Conservation (phyloP, 2,329 filamentous ascomycete species). For the Phoma herbarum region DNA sequence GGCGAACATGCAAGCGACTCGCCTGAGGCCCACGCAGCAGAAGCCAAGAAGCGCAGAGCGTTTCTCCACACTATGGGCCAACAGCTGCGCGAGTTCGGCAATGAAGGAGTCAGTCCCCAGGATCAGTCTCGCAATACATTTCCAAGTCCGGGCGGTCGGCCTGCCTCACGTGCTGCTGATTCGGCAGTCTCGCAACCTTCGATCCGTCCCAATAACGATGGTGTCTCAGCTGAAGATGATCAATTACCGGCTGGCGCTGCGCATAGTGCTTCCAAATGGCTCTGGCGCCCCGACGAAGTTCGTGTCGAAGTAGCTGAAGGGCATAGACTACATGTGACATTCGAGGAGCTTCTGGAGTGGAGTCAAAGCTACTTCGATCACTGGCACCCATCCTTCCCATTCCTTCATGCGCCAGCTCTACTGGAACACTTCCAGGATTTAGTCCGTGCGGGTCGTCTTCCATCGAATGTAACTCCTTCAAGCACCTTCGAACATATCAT, state of each 20-base stretch:
- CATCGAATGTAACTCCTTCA: background rate
- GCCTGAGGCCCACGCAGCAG: conserved; percentile 9
- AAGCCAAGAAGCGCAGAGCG: conserved; percentile 31
- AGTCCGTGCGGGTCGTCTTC: background rate
- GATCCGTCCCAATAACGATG: conserved; percentile 25
- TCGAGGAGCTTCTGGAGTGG: conserved; percentile 38
- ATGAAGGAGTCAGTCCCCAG: conserved; percentile 33
- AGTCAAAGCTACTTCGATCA: conserved; percentile 41
- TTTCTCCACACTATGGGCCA: conserved; percentile 40
- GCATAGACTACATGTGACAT: conserved; percentile 15
- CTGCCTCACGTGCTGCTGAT: conserved; percentile 18
- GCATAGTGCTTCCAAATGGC: conserved; percentile 35
- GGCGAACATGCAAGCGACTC: conserved; percentile 17
- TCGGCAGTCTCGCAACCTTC: conserved; percentile 8
- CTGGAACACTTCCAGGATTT: conserved; percentile 30
- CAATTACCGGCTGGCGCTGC: conserved; percentile 30
- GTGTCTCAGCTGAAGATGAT: conserved; percentile 33
- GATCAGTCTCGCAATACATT: conserved; percentile 30
- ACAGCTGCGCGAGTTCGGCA: conserved; percentile 37
- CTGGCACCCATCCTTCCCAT: conserved; percentile 40
- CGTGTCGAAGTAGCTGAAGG: conserved; percentile 2
- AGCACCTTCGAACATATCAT: conserved; percentile 31
- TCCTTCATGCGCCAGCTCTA: conserved; percentile 34
- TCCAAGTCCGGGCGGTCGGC: conserved; percentile 25
- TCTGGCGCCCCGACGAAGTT: conserved; percentile 32